Conservation (phyloP, 805 yeast genomes). For the Starmerella apis region DNA sequence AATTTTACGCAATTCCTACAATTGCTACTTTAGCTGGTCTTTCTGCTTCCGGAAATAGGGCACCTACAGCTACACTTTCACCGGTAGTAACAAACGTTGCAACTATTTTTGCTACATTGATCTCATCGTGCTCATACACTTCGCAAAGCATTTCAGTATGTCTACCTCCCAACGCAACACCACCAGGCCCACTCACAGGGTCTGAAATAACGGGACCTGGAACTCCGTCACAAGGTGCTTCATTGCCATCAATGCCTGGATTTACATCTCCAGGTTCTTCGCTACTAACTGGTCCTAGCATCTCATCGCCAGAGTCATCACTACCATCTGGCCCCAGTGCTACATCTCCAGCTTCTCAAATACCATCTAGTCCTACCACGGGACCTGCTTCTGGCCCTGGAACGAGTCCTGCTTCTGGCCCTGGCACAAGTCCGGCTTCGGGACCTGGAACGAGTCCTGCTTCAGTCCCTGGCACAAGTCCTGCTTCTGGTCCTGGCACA, state of each 20-base stretch:
- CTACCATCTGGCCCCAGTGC: no score
- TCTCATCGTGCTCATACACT: conserved; percentile 10
- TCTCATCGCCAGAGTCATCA: no score
- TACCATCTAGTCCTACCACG: conserved; percentile 25
- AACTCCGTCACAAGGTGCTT: neutral
- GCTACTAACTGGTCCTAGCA: no score
- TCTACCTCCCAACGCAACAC: neutral
- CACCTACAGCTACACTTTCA: conserved; percentile 8
- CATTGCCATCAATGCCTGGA: neutral
- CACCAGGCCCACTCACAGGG: neutral
- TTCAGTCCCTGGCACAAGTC: no score
- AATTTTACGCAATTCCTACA: conserved; percentile 13
- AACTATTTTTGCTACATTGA: conserved; percentile 9
- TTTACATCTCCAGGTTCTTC: neutral
- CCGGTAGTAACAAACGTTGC: conserved; percentile 12
- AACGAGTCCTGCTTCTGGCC: neutral
- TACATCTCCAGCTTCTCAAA: neutral
- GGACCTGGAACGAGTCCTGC: neutral
- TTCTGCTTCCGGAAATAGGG: conserved; percentile 10
- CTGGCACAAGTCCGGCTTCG: conserved; percentile 1
- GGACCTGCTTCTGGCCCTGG: conserved; percentile 15
- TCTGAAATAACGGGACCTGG: neutral
- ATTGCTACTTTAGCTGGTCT: conserved; percentile 7
- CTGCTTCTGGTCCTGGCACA: neutral
- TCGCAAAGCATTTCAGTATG: conserved; percentile 15